phyloP scores from a whole-genome alignment of 2,329 filamentous ascomycete genomes.

The Grosmannia clavigera region DNA sequence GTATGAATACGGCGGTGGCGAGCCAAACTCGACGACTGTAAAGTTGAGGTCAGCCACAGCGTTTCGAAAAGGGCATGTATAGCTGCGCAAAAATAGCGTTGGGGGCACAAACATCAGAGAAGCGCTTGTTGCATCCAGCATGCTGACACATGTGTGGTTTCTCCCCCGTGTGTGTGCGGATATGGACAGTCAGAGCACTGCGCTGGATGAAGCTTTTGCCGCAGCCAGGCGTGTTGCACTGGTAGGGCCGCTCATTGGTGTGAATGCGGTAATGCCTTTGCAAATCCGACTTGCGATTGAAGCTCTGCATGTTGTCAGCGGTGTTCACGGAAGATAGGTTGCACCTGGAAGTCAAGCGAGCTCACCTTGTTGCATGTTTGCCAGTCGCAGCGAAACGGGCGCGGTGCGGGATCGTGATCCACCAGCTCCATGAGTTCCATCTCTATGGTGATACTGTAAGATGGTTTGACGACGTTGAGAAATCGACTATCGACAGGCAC shows the following conservation, averaged over 20 bases:
- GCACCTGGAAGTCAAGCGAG: neutral
- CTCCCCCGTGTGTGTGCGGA: constrained; percentile 72
- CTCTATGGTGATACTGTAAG: constrained; percentile 11
- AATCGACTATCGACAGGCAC: neutral
- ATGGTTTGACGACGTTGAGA: neutral
- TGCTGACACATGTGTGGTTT: constrained; percentile 59
- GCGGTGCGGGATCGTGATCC: constrained; percentile 48
- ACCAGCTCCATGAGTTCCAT: constrained; percentile 57
- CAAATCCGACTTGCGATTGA: constrained; percentile 60
- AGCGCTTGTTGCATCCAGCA: constrained; percentile 53
- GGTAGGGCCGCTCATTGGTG: constrained; percentile 57
- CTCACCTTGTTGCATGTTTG: constrained; percentile 48
- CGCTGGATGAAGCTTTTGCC: constrained; percentile 61
- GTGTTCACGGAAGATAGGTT: neutral
- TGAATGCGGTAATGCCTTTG: constrained; percentile 61
- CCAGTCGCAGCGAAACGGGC: constrained; percentile 54
- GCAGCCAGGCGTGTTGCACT: constrained; percentile 46
- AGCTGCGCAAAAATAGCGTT: no score
- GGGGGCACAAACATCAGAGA: constrained; percentile 49
- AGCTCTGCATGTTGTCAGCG: constrained; percentile 36
- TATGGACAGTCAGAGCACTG: constrained; percentile 58
- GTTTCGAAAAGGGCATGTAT: no score
- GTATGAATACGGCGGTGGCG: constrained; percentile 55
- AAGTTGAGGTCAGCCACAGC: constrained; percentile 18
- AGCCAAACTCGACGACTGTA: constrained; percentile 51